Percentiles rank a stretch among this genome's conserved stretches.
Evolutionary conservation across 495 filamentous ascomycete species (phyloP).

Genomic region (Penicilliopsis zonata): DNA sequence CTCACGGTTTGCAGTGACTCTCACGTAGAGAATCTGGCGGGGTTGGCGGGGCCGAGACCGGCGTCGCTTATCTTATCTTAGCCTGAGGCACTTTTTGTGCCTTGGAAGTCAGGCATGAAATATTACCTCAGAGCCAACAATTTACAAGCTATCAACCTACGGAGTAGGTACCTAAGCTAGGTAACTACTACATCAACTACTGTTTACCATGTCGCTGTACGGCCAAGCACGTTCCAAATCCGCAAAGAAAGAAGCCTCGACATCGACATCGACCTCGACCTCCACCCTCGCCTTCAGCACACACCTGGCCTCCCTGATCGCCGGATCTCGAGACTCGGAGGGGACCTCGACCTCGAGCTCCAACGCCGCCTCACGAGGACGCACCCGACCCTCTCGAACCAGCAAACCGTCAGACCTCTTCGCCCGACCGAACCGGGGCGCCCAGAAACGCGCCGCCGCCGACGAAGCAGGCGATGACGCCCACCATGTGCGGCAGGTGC

Average conservation of each 20-base stretch:
- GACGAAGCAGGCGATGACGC: slow-evolving; percentile 28
- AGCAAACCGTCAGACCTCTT: slow-evolving; percentile 63
- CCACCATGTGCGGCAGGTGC: slow-evolving; percentile 14
- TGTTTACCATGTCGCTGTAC: too few relatives aligned
- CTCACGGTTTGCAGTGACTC: too few relatives aligned
- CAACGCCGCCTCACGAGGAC: slow-evolving; percentile 33
- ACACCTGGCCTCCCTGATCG: slow-evolving; percentile 61
- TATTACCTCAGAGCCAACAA: too few relatives aligned
- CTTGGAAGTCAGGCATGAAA: too few relatives aligned
- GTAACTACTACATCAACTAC: too few relatives aligned
- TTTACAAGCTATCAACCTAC: too few relatives aligned
- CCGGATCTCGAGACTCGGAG: too few relatives aligned
- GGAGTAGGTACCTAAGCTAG: too few relatives aligned
- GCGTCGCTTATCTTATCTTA: too few relatives aligned
- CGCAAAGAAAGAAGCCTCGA: slow-evolving; percentile 34
- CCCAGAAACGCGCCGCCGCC: slow-evolving; percentile 48
- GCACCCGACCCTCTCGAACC: slow-evolving; percentile 50
- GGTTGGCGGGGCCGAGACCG: too few relatives aligned
- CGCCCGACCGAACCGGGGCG: slow-evolving; percentile 54
- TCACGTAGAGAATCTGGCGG: too few relatives aligned
- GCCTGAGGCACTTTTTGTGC: too few relatives aligned
- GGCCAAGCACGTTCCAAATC: slow-evolving; percentile 51
- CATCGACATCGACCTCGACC: slow-evolving; percentile 35
- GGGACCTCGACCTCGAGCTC: slow-evolving; percentile 19
- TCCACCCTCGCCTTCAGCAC: slow-evolving; percentile 70